Base-by-base conservation (phyloP, 345 rosid species). In the Melaleuca quinquenervia region DNA sequence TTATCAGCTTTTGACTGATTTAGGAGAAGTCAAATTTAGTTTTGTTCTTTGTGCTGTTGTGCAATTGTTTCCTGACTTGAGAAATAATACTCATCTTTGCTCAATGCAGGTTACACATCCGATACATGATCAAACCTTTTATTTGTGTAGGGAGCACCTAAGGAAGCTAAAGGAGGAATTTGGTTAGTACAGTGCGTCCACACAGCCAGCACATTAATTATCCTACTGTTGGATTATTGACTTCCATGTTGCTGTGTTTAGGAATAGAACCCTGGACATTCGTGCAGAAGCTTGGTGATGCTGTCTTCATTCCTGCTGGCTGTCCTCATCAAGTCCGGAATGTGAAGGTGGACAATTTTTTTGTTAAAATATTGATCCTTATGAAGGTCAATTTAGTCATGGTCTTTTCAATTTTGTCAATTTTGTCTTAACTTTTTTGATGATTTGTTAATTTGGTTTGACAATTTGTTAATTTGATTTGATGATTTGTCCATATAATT, bases 281-380 rank as follows among this genome's bases (percentile, higher is more conserved):
- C 51, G 41, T 91, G 58, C 94, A 94, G 87, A 92, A 90, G 84
- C 88, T 92, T 87, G 96, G 95, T 82, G 95, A 93, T 86, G 94
- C 95, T 32, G 92, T 94, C 36, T 94, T 93, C 54, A 89, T 94
- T 84, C 95, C 95, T 87, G 95, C 95, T 27, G 96, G 95, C 56
- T 94, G 95, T 88, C 95, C 96, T 36, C 90, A 91, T 88, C 95
- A 93, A 93, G 95, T 94, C 82, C 93, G 95, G 84, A 94, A 94
- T 84, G 86, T 93, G 83, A 94, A 92, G 95, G 94, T 89, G 87
- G 54, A 44, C 82, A 82, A 58, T 48, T 74, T 85, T 36, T 48
- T 41, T 58, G 29, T 44, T 29, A 70, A 70, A 70, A 53, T 20
- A 53, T 53, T 7, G 56, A 21, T 41, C 11, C 50, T 29, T 75